These are phyloP conservation scores for Chernovozyma sophiae-reginae DNA, from an alignment of 1,139 yeast genomes.

Conservation along the genomic window DNA sequence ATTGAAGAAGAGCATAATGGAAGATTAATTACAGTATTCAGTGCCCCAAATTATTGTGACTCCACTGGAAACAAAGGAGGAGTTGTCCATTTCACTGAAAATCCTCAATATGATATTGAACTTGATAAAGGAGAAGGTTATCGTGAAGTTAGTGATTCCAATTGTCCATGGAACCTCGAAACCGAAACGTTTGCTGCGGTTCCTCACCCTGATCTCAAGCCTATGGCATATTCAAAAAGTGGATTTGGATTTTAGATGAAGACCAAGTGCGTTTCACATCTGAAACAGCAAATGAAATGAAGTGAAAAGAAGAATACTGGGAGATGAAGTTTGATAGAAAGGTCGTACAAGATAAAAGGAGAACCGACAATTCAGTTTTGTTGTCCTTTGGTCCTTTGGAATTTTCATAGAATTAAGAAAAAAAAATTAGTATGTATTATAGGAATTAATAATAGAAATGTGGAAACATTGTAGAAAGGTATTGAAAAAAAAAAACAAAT, in stretches of 20 bases:
- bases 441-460: not conserved
- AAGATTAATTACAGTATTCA: constrained; percentile 81
- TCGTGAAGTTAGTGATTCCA: constrained; percentile 38
- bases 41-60: constrained; percentile 98
- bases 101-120: constrained; percentile 25
- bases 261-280: no score
- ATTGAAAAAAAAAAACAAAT: no score
- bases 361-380: no score
- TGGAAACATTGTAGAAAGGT: not conserved
- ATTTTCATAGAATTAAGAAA: no score
- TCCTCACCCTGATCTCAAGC: constrained; percentile 85
- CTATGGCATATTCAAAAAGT: constrained; percentile 91
- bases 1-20: constrained; percentile 86
- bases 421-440: not conserved
- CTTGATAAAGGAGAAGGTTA: constrained; percentile 50
- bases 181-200: constrained; percentile 70
- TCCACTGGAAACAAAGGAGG: constrained; percentile 89
- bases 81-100: constrained; percentile 58
- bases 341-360: no score
- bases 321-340: no score
- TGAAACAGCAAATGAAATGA: no score
- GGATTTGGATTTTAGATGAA: constrained; percentile 45
- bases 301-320: no score
- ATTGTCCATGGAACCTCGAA: constrained; percentile 48
- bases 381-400: no score